A percentile compares a stretch with the other conserved stretches of the same genome.
Evolutionary conservation across 2,329 filamentous ascomycete genomes (phyloP).

Genomic region (Colletotrichum nymphaeae): DNA sequence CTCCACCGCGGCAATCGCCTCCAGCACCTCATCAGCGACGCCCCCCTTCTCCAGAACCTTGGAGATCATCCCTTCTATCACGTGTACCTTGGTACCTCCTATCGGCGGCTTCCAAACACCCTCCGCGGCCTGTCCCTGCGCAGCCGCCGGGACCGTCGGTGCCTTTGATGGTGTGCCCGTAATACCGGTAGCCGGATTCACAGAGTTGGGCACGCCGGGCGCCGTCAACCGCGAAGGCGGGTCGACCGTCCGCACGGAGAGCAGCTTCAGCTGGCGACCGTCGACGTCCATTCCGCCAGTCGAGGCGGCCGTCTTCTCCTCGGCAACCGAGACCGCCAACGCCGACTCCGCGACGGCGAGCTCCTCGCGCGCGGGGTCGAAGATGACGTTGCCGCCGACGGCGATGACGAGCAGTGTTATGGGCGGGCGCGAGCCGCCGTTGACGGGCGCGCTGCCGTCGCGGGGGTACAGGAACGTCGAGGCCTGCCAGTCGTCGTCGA

Average conservation of each 20-base stretch:
- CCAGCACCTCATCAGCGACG: constrained; percentile 87
- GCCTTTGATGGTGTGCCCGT: constrained; percentile 45
- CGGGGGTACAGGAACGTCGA: constrained; percentile 81
- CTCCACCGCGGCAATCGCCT: constrained; percentile 82
- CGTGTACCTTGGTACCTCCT: constrained; percentile 81
- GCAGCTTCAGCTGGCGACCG: constrained; percentile 64
- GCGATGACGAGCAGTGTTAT: constrained; percentile 91
- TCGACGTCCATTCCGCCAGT: constrained; percentile 55
- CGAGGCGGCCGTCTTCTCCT: constrained; percentile 44
- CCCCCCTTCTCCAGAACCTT: constrained; percentile 81
- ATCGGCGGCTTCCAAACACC: constrained; percentile 89
- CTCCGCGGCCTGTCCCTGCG: constrained; percentile 68
- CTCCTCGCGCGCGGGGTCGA: constrained; percentile 92
- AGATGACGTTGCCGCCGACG: constrained; percentile 89
- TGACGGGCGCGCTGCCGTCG: constrained; percentile 43
- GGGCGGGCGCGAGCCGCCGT: constrained; percentile 70
- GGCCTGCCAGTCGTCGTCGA: constrained; percentile 97
- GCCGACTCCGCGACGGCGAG: constrained; percentile 92
- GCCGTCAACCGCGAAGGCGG: constrained; percentile 79
- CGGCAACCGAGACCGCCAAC: constrained; percentile 83
- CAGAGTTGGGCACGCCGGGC: constrained; percentile 74
- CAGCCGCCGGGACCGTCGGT: constrained; percentile 53
- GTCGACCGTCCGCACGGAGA: constrained; percentile 79
- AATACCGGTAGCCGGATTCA: constrained; percentile 66
- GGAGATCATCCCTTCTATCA: constrained; percentile 80